A percentile compares a stretch with the other conserved stretches of the same genome.
Conservation (phyloP, 176 grass and related monocot species). For the Phragmites australis region DNA sequence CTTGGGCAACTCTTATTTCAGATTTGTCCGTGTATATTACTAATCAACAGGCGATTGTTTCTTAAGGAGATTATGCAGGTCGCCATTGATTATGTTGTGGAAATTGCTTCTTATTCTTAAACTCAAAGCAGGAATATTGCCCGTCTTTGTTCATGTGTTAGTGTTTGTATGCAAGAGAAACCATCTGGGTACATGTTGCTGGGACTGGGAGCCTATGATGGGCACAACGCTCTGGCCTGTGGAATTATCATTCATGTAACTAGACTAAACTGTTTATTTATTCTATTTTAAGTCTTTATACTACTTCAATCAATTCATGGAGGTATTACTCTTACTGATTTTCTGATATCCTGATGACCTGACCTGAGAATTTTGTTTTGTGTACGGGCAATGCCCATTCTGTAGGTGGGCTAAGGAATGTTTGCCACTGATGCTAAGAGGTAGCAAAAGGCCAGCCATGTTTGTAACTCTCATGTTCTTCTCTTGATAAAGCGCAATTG, state of each 20-base stretch:
- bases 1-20: neutral
- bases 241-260: conserved; percentile 15
- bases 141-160: conserved; percentile 36
- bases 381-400: neutral
- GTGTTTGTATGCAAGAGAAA: conserved; percentile 36
- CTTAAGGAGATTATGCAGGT: neutral
- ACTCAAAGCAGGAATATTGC: conserved; percentile 10
- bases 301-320: neutral
- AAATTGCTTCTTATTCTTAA: conserved; percentile 15
- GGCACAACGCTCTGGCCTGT: neutral
- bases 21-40: conserved; percentile 38
- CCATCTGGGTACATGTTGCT: conserved; percentile 20
- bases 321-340: neutral
- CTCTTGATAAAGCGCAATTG: no score
- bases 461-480: neutral
- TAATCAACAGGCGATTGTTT: conserved; percentile 30
- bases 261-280: conserved; percentile 22
- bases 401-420: no score
- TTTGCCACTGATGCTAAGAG: neutral
- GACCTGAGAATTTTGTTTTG: neutral
- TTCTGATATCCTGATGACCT: neutral
- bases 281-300: neutral
- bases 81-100: neutral
- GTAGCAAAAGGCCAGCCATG: neutral
- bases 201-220: neutral